These are phyloP conservation scores for Jackrogersella multiformis DNA, from an alignment of 495 filamentous ascomycete species.

Conservation along the genomic window DNA sequence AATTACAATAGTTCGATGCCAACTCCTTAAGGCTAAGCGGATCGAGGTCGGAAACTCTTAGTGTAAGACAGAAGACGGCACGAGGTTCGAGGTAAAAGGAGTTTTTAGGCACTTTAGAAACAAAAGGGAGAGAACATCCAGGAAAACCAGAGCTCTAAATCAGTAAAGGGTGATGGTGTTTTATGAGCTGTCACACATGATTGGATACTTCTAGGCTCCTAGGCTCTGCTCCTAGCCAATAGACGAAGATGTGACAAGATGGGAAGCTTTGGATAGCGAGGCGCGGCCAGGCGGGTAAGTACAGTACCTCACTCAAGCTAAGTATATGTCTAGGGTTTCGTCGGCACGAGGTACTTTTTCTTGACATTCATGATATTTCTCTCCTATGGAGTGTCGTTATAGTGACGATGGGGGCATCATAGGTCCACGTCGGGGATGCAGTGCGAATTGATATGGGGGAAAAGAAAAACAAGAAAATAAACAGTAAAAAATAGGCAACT, in stretches of 20 bases:
- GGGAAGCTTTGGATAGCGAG: constrained; percentile 47
- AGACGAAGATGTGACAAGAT: constrained; percentile 45
- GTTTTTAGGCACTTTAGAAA: constrained; percentile 22
- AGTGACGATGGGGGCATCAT: constrained; percentile 48
- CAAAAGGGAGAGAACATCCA: constrained; percentile 35
- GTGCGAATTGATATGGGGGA: constrained; percentile 44
- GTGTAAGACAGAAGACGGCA: constrained; percentile 23
- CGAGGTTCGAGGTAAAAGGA: constrained; percentile 15
- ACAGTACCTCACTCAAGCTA: constrained; percentile 53
- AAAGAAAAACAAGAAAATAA: constrained; percentile 44
- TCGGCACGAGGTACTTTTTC: constrained; percentile 47
- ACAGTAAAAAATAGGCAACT: constrained; percentile 42
- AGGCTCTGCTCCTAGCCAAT: constrained; percentile 53
- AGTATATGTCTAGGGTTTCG: constrained; percentile 49
- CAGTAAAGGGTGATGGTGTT: constrained; percentile 49
- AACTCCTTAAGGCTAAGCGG: constrained; percentile 29
- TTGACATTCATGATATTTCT: constrained; percentile 53
- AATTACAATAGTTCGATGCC: constrained; percentile 20
- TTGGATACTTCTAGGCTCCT: constrained; percentile 47
- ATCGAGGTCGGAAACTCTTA: constrained; percentile 21
- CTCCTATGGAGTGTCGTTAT: constrained; percentile 47
- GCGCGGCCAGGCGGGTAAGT: constrained; percentile 51
- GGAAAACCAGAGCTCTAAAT: constrained; percentile 43
- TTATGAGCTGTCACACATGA: constrained; percentile 52
- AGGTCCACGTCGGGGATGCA: constrained; percentile 54